Percentiles rank a stretch among this genome's conserved stretches.
Conservation (phyloP, 2,329 filamentous ascomycete genomes). For the Cladosporium sp. region DNA sequence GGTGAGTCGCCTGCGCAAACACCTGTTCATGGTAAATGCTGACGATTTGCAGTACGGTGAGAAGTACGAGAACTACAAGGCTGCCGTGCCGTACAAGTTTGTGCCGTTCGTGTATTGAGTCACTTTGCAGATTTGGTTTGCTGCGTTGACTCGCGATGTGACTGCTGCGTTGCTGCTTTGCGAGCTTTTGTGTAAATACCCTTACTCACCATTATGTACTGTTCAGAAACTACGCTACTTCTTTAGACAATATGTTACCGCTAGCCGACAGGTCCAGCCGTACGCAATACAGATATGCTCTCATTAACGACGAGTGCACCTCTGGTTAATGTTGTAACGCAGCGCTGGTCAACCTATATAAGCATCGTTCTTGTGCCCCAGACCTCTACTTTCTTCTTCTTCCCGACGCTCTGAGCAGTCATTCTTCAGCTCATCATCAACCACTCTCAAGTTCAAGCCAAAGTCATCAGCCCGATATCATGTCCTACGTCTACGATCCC, state of each 20-base stretch:
- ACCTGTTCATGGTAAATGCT: not conserved
- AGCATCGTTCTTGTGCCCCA: not conserved
- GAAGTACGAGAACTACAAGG: slow-evolving; percentile 41
- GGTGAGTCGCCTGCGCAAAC: slow-evolving; percentile 31
- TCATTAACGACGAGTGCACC: not conserved
- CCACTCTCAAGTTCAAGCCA: too few species aligned
- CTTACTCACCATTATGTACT: slow-evolving; percentile 14
- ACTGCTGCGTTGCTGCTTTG: not conserved
- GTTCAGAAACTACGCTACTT: not conserved
- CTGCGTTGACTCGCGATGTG: not conserved
- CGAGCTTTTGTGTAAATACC: slow-evolving; percentile 10
- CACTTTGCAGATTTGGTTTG: not conserved
- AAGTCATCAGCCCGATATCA: not conserved
- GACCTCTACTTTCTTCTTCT: not conserved
- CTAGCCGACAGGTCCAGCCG: not conserved
- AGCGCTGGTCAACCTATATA: not conserved
- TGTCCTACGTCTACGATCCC: not conserved
- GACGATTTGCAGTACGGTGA: slow-evolving; percentile 39
- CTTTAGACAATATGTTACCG: not conserved
- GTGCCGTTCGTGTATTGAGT: slow-evolving; percentile 36
- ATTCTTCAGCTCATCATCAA: too few species aligned
- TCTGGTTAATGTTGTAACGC: not conserved
- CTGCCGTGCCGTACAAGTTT: slow-evolving; percentile 41
- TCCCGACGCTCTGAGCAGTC: not conserved
- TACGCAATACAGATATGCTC: not conserved